These are phyloP conservation scores for Neurospora discreta DNA, from an alignment of 495 filamentous ascomycete species.

Conservation along the genomic window DNA sequence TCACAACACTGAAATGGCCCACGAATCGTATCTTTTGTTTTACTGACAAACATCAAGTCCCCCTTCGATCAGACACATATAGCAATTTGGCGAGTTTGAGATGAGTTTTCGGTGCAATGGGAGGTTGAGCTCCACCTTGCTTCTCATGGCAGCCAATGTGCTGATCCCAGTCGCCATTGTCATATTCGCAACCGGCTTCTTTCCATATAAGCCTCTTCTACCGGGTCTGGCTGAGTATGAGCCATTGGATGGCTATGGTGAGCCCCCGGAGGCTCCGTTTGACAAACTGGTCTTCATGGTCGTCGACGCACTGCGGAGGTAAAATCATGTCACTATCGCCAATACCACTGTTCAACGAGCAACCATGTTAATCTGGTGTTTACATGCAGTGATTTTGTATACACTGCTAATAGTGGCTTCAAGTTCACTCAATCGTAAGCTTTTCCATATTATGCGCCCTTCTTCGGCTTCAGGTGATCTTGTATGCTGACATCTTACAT, in stretches of 20 bases:
- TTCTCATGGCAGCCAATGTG: slow-evolving; percentile 57
- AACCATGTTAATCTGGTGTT: background rate
- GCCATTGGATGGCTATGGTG: slow-evolving; percentile 28
- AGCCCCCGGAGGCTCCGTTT: slow-evolving; percentile 54
- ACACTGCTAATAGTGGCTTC: slow-evolving; percentile 69
- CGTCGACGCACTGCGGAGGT: slow-evolving; percentile 89
- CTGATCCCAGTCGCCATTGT: slow-evolving; percentile 68
- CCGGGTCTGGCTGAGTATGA: slow-evolving; percentile 66
- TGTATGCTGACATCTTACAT: background rate
- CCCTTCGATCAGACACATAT: background rate
- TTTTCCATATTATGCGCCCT: background rate
- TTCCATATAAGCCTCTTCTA: slow-evolving; percentile 91
- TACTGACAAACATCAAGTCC: background rate
- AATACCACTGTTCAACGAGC: background rate
- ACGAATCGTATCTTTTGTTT: background rate
- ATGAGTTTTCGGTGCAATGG: slow-evolving; percentile 24
- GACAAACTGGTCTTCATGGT: slow-evolving; percentile 96
- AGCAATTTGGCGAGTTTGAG: background rate
- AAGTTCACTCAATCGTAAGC: slow-evolving; percentile 75
- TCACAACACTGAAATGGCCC: background rate
- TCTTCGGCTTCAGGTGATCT: background rate
- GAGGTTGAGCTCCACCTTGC: slow-evolving; percentile 23
- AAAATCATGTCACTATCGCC: slow-evolving; percentile 7
- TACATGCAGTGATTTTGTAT: slow-evolving; percentile 80
- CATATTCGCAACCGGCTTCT: slow-evolving; percentile 85